Conservation (phyloP, 2,329 filamentous ascomycete species). For the Geosmithia flava region DNA sequence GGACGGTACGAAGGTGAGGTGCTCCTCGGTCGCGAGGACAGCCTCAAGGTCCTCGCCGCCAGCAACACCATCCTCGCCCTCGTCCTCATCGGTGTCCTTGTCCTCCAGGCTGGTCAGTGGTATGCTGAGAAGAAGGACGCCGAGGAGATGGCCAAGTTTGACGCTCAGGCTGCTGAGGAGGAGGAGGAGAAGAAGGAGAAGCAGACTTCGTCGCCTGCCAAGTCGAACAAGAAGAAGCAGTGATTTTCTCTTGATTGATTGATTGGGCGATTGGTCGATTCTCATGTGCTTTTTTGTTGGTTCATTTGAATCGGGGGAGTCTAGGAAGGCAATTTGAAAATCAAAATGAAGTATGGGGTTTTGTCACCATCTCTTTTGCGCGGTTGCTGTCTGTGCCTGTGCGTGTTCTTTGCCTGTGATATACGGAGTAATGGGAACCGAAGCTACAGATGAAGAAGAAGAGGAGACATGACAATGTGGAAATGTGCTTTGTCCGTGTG, state of each 20-base stretch:
- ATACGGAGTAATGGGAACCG: too few species aligned
- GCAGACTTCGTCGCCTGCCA: slow-evolving; percentile 10
- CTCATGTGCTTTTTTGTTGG: too few species aligned
- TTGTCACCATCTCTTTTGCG: too few species aligned
- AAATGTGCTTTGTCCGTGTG: too few species aligned
- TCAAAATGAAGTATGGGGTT: too few species aligned
- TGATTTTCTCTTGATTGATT: slow-evolving; percentile 4
- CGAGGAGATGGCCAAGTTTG: slow-evolving; percentile 40
- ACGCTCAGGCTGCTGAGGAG: slow-evolving; percentile 23
- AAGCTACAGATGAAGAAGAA: too few species aligned
- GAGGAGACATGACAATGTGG: too few species aligned
- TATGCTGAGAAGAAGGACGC: slow-evolving; percentile 91
- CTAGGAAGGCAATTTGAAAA: too few species aligned
- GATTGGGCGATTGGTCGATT: too few species aligned
- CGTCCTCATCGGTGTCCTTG: slow-evolving; percentile 80
- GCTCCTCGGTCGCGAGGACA: slow-evolving; percentile 74
- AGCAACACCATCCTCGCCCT: slow-evolving; percentile 94
- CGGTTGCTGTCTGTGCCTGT: too few species aligned
- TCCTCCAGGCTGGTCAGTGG: slow-evolving; percentile 95
- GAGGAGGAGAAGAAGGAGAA: slow-evolving; percentile 9
- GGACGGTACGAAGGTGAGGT: slow-evolving; percentile 44
- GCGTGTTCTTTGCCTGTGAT: too few species aligned
- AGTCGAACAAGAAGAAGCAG: slow-evolving; percentile 20
- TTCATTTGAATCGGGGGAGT: too few species aligned
- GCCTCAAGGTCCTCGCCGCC: slow-evolving; percentile 77